Evolutionary conservation across 495 filamentous ascomycete genomes (phyloP).

Genomic region (Penicillium psychrofluorescens): DNA sequence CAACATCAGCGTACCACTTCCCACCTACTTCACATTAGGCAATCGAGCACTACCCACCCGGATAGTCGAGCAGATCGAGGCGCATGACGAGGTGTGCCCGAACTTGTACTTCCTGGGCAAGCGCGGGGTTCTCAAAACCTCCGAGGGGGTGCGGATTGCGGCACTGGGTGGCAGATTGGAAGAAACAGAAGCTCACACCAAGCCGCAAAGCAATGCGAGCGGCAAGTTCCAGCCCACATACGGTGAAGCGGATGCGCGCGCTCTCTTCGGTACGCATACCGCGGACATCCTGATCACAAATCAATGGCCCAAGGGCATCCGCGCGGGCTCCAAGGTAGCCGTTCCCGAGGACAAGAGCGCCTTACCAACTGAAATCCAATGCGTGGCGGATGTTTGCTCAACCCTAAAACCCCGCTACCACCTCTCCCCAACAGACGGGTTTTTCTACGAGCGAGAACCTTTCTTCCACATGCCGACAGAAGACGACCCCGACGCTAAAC

Average conservation of each 20-base stretch:
- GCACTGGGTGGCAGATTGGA: slow-evolving; percentile 59
- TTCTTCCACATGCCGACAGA: slow-evolving; percentile 67
- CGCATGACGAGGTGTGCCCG: slow-evolving; percentile 73
- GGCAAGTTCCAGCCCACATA: slow-evolving; percentile 39
- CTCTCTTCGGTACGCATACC: slow-evolving; percentile 61
- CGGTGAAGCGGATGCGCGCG: slow-evolving; percentile 65
- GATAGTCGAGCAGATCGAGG: slow-evolving; percentile 65
- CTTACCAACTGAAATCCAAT: slow-evolving; percentile 43
- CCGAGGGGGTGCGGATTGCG: slow-evolving; percentile 80
- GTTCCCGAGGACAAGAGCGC: slow-evolving; percentile 34
- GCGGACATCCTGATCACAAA: slow-evolving; percentile 83
- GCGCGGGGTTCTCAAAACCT: slow-evolving; percentile 76
- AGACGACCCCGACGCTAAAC: slow-evolving; percentile 42
- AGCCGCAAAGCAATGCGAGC: slow-evolving; percentile 15
- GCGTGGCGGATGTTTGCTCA: slow-evolving; percentile 63
- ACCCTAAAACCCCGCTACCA: slow-evolving; percentile 82
- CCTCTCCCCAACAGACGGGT: slow-evolving; percentile 58
- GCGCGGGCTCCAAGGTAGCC: slow-evolving; percentile 48
- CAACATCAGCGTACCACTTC: slow-evolving; percentile 61
- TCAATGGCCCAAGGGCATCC: slow-evolving; percentile 73
- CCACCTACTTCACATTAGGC: slow-evolving; percentile 83
- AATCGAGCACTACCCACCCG: slow-evolving; percentile 55
- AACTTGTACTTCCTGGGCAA: slow-evolving; percentile 88
- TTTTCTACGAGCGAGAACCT: slow-evolving; percentile 86
- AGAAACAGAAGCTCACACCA: slow-evolving; percentile 6